These are phyloP conservation scores for Wallemia ichthyophaga DNA, from an alignment of 1,284 basidiomycete genomes.

Conservation along the genomic window DNA sequence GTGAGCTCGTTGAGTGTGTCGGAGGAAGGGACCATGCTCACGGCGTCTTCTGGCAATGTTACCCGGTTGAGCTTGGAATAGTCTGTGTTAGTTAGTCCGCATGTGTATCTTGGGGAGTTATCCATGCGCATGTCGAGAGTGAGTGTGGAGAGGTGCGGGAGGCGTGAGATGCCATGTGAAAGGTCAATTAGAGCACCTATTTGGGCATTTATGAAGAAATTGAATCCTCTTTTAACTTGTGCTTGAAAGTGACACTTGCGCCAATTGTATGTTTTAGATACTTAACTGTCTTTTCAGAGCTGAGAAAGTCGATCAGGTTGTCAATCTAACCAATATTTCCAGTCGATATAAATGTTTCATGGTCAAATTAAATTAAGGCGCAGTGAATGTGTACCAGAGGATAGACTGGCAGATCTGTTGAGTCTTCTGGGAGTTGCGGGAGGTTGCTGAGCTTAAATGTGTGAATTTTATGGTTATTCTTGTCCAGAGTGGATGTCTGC, in stretches of 20 bases:
- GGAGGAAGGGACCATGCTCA: background rate
- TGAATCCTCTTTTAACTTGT: background rate
- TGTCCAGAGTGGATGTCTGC: background rate
- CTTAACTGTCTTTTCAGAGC: background rate
- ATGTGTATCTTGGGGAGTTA: background rate
- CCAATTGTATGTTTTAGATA: background rate
- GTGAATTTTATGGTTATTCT: background rate
- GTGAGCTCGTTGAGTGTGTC: background rate
- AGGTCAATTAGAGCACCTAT: background rate
- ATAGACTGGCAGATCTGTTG: background rate
- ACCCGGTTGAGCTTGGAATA: background rate
- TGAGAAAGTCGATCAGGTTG: background rate
- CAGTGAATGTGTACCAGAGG: background rate
- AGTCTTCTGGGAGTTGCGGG: background rate
- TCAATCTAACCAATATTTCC: background rate
- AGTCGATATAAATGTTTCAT: background rate
- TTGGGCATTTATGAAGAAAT: background rate
- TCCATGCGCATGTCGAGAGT: background rate
- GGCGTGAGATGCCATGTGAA: background rate
- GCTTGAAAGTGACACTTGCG: background rate
- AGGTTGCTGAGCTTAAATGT: background rate
- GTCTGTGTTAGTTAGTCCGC: background rate
- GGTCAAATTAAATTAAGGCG: background rate
- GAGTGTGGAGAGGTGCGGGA: background rate
- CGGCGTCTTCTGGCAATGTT: background rate